phyloP scores from a whole-genome alignment of 148 eudicot genomes.

The Persicaria maculosa region DNA sequence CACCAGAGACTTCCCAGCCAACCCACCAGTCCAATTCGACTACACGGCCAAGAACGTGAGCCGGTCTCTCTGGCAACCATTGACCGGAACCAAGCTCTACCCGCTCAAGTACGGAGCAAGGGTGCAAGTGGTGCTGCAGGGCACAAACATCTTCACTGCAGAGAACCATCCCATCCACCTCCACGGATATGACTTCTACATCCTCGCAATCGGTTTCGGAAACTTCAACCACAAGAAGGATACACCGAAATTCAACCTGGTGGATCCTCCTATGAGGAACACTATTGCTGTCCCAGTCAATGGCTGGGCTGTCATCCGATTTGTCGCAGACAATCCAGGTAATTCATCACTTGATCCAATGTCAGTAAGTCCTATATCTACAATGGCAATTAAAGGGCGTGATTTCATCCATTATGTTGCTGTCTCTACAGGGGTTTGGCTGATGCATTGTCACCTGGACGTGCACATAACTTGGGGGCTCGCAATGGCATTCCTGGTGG shows the following conservation, averaged over 20 bases:
- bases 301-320: slow-evolving; percentile 87
- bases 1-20: slow-evolving; percentile 60
- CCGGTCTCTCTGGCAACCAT: slow-evolving; percentile 74
- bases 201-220: slow-evolving; percentile 71
- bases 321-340: slow-evolving; percentile 97
- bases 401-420: not conserved
- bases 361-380: slow-evolving; percentile 39
- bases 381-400: not conserved
- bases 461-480: slow-evolving; percentile 15
- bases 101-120: slow-evolving; percentile 56
- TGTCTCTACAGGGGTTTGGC: slow-evolving; percentile 10
- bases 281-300: slow-evolving; percentile 72
- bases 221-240: slow-evolving; percentile 61
- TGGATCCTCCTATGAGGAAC: slow-evolving; percentile 86
- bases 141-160: slow-evolving; percentile 58
- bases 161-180: slow-evolving; percentile 96
- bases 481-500: slow-evolving; percentile 4
- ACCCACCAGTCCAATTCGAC: slow-evolving; percentile 61
- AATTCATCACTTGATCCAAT: slow-evolving; percentile 22
- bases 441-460: slow-evolving; percentile 15
- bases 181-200: slow-evolving; percentile 88
- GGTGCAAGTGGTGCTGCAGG: slow-evolving; percentile 79
- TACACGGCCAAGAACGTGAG: slow-evolving; percentile 76
- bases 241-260: slow-evolving; percentile 62
- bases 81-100: slow-evolving; percentile 46